Conservation (phyloP, 139 green algal genomes). For the Chlorella vulgaris region DNA sequence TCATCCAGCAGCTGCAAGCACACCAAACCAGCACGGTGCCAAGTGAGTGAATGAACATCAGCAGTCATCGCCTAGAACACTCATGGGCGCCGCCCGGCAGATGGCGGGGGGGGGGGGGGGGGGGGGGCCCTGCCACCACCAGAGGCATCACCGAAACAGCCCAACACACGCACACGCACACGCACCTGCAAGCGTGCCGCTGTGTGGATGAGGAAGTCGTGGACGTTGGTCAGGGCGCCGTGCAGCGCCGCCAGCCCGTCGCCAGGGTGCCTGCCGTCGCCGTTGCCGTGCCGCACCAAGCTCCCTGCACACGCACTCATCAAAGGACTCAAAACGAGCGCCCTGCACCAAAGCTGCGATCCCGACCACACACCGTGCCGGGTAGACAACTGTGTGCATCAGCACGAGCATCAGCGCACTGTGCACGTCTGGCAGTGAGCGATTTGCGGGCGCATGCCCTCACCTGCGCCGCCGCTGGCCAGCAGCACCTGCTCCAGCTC, state of each 20-base stretch:
- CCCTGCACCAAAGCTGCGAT: too few relatives aligned
- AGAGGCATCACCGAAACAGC: not conserved
- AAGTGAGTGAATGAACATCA: not conserved
- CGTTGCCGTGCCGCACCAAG: not conserved
- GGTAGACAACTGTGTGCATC: too few relatives aligned
- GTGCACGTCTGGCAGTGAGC: too few relatives aligned
- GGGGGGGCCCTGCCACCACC: too few relatives aligned
- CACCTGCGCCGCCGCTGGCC: not conserved
- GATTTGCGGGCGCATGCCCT: too few relatives aligned
- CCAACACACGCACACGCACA: not conserved
- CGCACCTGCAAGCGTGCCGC: slow-evolving; percentile 47
- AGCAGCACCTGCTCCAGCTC: slow-evolving; percentile 48
- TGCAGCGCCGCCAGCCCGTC: slow-evolving; percentile 38
- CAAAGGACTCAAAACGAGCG: too few relatives aligned
- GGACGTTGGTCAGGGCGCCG: slow-evolving; percentile 44
- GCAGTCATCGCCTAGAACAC: too few relatives aligned
- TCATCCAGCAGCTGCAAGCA: slow-evolving; percentile 46
- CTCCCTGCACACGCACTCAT: not conserved
- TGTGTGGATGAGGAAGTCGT: slow-evolving; percentile 47
- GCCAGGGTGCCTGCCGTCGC: not conserved
- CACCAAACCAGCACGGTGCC: not conserved
- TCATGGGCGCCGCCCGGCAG: too few relatives aligned
- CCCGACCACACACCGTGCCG: too few relatives aligned
- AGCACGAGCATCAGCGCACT: too few relatives aligned
- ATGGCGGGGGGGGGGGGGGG: too few relatives aligned